Conservation (phyloP, 2,329 filamentous ascomycete genomes). For the Nemania diffusa region DNA sequence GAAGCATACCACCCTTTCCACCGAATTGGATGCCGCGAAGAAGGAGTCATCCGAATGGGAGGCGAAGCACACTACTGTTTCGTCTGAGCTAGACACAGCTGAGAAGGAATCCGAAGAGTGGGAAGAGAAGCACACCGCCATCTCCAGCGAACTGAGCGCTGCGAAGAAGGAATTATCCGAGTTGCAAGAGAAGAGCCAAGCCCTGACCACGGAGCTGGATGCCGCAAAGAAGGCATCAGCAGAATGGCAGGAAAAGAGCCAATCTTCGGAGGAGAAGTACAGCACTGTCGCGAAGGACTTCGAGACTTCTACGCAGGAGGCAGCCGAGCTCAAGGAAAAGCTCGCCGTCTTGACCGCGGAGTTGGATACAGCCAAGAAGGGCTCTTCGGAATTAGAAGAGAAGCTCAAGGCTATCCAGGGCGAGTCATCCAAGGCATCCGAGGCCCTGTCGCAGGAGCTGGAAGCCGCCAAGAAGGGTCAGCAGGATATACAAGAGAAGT, state of each 20-base stretch:
- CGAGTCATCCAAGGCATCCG: slow-evolving; percentile 44
- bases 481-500: slow-evolving; percentile 34
- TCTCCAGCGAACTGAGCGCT: slow-evolving; percentile 41
- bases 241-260: slow-evolving; percentile 41
- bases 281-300: slow-evolving; percentile 41
- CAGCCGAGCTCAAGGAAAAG: slow-evolving; percentile 43
- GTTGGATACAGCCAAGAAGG: slow-evolving; percentile 42
- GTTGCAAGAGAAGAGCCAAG: slow-evolving; percentile 39
- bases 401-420: slow-evolving; percentile 37
- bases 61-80: slow-evolving; percentile 38
- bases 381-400: slow-evolving; percentile 39
- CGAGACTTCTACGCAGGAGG: slow-evolving; percentile 47
- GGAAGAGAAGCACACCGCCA: slow-evolving; percentile 36
- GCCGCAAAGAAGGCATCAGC: slow-evolving; percentile 41
- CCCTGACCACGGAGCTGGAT: slow-evolving; percentile 39
- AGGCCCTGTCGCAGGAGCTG: slow-evolving; percentile 45
- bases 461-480: slow-evolving; percentile 47
- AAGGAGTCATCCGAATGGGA: slow-evolving; percentile 43
- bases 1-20: slow-evolving; percentile 35
- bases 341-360: slow-evolving; percentile 36
- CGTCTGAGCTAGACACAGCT: slow-evolving; percentile 40
- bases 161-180: slow-evolving; percentile 47
- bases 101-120: slow-evolving; percentile 43
- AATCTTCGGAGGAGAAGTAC: slow-evolving; percentile 36
- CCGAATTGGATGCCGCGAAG: slow-evolving; percentile 44